Conservation (phyloP, 1,139 yeast species). For the Wickerhamomyces sp. region DNA sequence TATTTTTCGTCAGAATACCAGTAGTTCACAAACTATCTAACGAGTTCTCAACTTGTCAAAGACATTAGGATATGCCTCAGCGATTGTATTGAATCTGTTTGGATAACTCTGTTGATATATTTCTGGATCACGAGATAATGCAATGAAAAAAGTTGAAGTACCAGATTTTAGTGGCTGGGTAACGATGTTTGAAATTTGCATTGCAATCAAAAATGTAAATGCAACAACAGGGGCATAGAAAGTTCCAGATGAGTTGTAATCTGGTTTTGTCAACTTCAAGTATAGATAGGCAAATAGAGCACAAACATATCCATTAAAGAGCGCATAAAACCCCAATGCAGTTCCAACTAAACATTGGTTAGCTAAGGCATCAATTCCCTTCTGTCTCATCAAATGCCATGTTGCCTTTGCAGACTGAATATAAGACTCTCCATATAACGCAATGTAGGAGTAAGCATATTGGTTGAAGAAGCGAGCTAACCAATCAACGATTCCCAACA, state of each 20-base stretch:
- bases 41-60: slow-evolving; percentile 42
- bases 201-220: slow-evolving; percentile 67
- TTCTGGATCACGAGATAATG: slow-evolving; percentile 85
- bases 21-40: not conserved
- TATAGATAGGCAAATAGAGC: slow-evolving; percentile 70
- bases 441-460: slow-evolving; percentile 84
- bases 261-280: slow-evolving; percentile 68
- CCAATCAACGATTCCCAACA: slow-evolving; percentile 70
- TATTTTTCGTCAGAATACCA: not conserved
- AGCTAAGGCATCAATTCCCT: slow-evolving; percentile 82
- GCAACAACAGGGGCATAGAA: slow-evolving; percentile 76
- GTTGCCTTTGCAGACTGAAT: slow-evolving; percentile 76
- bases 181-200: slow-evolving; percentile 72
- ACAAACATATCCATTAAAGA: slow-evolving; percentile 64
- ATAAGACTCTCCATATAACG: slow-evolving; percentile 80
- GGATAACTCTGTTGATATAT: slow-evolving; percentile 76
- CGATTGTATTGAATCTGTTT: slow-evolving; percentile 65
- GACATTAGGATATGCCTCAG: slow-evolving; percentile 72
- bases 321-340: slow-evolving; percentile 65
- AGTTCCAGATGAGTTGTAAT: slow-evolving; percentile 59
- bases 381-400: slow-evolving; percentile 67
- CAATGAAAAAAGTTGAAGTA: slow-evolving; percentile 79
- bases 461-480: slow-evolving; percentile 81
- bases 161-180: slow-evolving; percentile 78
- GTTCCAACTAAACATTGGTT: slow-evolving; percentile 81